Base-by-base conservation (phyloP, 1,284 basidiomycete genomes). In the Microbotryum silenes-acaulis region DNA sequence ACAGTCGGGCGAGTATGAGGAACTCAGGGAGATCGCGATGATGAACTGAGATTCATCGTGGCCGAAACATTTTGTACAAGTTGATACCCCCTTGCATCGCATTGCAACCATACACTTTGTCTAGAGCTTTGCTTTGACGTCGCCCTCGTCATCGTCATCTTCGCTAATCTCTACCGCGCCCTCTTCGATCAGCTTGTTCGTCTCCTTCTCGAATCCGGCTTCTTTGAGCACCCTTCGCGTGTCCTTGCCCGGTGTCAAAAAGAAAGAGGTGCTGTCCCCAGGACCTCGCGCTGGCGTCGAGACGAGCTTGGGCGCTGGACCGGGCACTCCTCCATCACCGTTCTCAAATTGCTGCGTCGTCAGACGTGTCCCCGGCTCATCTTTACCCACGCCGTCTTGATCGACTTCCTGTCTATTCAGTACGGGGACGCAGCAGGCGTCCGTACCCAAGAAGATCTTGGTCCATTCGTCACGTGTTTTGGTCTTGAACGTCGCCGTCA, bases 371-470 rank as follows among this genome's bases (percentile, higher is more conserved):
- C 65, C 23, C 18, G 59, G n/a, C 51, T 64, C 29, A 57, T 64
- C 21, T 51, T 61, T n/a, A 57, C 72, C 56, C 53, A 54, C 42
- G 57, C 72, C 44, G 37, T 54, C 18, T 63, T 62, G 16, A 66
- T 73, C 55, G 65, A 73, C 60, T 52, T 75, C 72, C 53, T 73
- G 67, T 16, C 70, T 64, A 0, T 67, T 65, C 21, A 90, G 78
- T 20, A 91, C 85, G 0, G 89, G 87, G 7, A 87, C 78, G 6
- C 80, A 81, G 73, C 89, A 91, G 9, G 87, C 84, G 65, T 91
- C 89, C 9, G 83, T 85, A 33, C 81, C 86, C 83, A 73, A 77
- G 71, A 88, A 91, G 6, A 85, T 74, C 6, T 76, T 70, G 1
- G 82, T 78, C 89, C 89, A 91, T 58, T 85, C 83, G 62, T 86